Evolutionary conservation across 208 protist species (phyloP).

Genomic region (Trichomonas vaginalis): DNA sequence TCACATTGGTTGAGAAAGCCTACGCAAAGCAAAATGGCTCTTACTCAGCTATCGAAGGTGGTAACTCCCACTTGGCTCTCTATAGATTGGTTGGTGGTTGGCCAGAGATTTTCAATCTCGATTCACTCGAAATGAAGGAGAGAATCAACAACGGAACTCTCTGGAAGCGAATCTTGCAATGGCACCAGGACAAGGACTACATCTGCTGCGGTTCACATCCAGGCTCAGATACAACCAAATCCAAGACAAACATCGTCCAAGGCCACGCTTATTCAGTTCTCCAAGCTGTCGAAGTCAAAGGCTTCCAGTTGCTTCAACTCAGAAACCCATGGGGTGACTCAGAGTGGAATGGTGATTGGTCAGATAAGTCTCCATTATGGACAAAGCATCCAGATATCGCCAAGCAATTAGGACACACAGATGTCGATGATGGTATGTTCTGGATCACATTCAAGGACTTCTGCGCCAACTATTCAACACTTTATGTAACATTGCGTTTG

Average conservation of each 20-base stretch:
- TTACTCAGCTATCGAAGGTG: background rate
- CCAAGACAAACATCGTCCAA: background rate
- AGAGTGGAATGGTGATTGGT: conserved; percentile 17
- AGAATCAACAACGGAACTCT: background rate
- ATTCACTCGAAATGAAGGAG: background rate
- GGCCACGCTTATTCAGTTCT: conserved; percentile 12
- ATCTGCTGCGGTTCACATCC: background rate
- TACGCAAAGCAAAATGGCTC: background rate
- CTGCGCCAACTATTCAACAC: background rate
- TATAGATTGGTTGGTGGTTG: background rate
- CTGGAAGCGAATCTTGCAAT: background rate
- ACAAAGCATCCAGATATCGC: background rate
- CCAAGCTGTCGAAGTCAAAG: background rate
- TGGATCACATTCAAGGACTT: background rate
- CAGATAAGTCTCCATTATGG: background rate
- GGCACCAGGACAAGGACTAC: background rate
- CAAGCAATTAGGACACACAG: background rate
- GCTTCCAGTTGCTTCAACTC: background rate
- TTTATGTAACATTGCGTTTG: background rate
- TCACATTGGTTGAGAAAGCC: background rate
- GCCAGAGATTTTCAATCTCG: background rate
- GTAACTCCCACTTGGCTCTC: background rate
- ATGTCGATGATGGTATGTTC: conserved; percentile 3
- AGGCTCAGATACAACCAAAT: background rate
- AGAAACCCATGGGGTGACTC: background rate